These are phyloP conservation scores for Alternaria conjuncta DNA, from an alignment of 2,329 filamentous ascomycete genomes.

Conservation along the genomic window DNA sequence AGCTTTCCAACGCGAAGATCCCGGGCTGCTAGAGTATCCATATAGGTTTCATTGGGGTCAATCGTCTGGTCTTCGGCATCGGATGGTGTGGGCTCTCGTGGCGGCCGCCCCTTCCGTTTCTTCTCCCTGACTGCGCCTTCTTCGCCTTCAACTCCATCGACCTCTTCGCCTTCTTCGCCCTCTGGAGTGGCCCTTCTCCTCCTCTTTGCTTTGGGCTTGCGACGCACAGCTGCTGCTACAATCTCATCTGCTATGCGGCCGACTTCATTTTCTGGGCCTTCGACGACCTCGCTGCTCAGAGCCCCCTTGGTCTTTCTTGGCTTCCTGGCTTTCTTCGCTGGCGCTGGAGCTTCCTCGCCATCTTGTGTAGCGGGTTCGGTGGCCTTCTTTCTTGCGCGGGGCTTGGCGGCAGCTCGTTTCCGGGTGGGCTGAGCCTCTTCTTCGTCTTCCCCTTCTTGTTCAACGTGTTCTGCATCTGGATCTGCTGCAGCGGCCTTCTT, in stretches of 20 bases:
- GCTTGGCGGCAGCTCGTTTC: conserved; percentile 20
- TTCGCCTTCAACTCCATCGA: conserved; percentile 13
- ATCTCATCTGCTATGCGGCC: conserved; percentile 15
- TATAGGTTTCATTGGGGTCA: conserved; percentile 70
- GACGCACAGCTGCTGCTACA: conserved; percentile 12
- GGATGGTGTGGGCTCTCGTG: conserved; percentile 40
- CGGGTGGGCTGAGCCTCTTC: conserved; percentile 17
- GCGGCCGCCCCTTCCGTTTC: conserved; percentile 35
- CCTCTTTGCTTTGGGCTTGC: conserved; percentile 26
- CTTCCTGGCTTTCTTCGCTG: conserved; percentile 37
- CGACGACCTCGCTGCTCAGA: conserved; percentile 5
- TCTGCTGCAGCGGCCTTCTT: conserved; percentile 7
- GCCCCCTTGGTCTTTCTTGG: conserved; percentile 34
- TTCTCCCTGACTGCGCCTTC: conserved; percentile 13
- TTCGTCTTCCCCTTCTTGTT: conserved; percentile 16
- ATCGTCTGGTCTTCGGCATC: conserved; percentile 57
- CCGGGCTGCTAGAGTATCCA: conserved; percentile 75
- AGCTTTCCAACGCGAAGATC: conserved; percentile 70
- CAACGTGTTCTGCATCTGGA: conserved; percentile 11
- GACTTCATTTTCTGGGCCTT: conserved; percentile 16
- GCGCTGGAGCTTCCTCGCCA: conserved; percentile 15
- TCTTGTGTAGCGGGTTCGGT: conserved; percentile 14
- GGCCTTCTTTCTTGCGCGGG: conserved; percentile 26
- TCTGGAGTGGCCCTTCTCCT: conserved; percentile 22
- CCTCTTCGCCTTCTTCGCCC: conserved; percentile 16